phyloP scores from a whole-genome alignment of 805 yeast species.

The Candida bentonensis region DNA sequence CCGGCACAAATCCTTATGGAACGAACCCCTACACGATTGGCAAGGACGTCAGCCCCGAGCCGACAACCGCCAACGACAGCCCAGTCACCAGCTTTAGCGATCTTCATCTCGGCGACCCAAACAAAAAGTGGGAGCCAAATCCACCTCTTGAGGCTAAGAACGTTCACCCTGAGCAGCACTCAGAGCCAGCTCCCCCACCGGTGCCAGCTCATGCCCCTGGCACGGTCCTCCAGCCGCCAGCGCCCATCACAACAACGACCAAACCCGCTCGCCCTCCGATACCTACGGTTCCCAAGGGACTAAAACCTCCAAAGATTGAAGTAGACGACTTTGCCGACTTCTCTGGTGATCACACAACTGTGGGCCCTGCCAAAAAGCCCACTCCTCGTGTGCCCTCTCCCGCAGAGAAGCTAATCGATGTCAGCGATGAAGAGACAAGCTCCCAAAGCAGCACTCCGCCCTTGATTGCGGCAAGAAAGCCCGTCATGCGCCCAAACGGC shows the following conservation, averaged over 20 bases:
- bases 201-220: conserved; percentile 1
- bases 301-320: background rate
- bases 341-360: background rate
- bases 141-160: no score
- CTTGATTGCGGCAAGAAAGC: background rate
- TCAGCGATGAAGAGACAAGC: background rate
- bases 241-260: background rate
- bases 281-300: no score
- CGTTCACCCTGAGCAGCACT: no score
- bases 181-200: background rate
- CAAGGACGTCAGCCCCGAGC: background rate
- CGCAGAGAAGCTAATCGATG: background rate
- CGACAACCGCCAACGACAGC: background rate
- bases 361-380: no score
- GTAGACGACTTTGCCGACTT: background rate
- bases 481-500: background rate
- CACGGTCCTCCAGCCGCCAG: background rate
- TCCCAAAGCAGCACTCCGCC: background rate
- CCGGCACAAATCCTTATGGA: background rate
- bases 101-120: background rate
- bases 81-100: background rate
- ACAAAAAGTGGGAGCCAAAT: background rate
- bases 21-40: background rate
- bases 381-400: no score
- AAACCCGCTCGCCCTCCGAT: no score